Conservation (phyloP, 768 basidiomycete species). For the Boletellus emodensis region DNA sequence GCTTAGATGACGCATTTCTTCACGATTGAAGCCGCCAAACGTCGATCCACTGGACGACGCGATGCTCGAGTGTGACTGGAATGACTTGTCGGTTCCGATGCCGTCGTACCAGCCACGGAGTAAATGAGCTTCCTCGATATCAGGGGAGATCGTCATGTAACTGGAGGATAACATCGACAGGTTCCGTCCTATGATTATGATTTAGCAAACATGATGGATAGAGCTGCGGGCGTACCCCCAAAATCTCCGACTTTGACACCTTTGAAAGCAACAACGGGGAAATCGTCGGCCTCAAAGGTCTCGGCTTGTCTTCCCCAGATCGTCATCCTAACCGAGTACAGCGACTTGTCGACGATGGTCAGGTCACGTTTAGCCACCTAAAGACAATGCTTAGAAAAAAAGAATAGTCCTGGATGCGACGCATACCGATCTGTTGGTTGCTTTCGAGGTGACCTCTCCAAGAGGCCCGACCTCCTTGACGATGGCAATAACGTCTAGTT, state of each 20-base stretch:
- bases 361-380: constrained; percentile 89
- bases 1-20: constrained; percentile 66
- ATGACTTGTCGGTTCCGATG: constrained; percentile 55
- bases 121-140: constrained; percentile 82
- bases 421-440: constrained; percentile 56
- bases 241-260: constrained; percentile 92
- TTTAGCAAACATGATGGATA: constrained; percentile 4
- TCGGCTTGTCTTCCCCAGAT: constrained; percentile 97
- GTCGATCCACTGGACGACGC: constrained; percentile 37
- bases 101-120: constrained; percentile 93
- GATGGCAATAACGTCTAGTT: constrained; percentile 79
- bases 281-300: constrained; percentile 53
- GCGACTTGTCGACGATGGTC: constrained; percentile 79
- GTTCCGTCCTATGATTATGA: constrained; percentile 54
- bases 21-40: constrained; percentile 54
- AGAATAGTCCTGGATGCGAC: background rate
- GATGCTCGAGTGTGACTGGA: constrained; percentile 65
- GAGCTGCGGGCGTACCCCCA: constrained; percentile 48
- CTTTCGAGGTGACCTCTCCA: constrained; percentile 70
- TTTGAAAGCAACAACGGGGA: constrained; percentile 88
- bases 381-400: constrained; percentile 1
- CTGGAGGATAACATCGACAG: constrained; percentile 82
- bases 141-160: constrained; percentile 81
- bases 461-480: constrained; percentile 75
- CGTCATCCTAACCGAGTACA: constrained; percentile 76